Percentiles rank a stretch among this genome's conserved stretches.
Evolutionary conservation across 2,329 filamentous ascomycete species (phyloP).

Genomic region (Trichoderma lentiforme): DNA sequence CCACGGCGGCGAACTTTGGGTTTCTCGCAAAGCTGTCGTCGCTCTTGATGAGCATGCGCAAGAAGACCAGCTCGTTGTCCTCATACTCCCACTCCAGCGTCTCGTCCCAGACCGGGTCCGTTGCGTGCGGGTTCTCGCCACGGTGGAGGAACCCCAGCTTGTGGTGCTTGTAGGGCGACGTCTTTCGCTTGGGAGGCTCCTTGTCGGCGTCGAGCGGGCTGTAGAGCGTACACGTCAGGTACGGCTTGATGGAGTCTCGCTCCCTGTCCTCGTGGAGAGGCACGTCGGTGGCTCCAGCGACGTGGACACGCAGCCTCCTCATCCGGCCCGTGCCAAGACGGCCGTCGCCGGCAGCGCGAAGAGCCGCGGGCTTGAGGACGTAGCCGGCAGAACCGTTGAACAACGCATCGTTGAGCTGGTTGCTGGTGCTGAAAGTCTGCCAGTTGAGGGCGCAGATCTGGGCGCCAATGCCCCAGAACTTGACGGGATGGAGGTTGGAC

Average conservation of each 20-base stretch:
- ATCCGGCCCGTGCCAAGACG: conserved; percentile 43
- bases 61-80: conserved; percentile 62
- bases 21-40: conserved; percentile 62
- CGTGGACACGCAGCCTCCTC: conserved; percentile 53
- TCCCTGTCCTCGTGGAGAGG: conserved; percentile 51
- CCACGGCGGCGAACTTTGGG: conserved; percentile 58
- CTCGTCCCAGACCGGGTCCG: conserved; percentile 65
- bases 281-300: conserved; percentile 61
- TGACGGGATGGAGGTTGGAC: conserved; percentile 58
- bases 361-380: conserved; percentile 59
- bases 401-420: conserved; percentile 66
- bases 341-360: conserved; percentile 55
- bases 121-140: conserved; percentile 55
- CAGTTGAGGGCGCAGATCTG: conserved; percentile 69
- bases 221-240: conserved; percentile 62
- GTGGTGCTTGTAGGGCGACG: conserved; percentile 57
- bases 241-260: conserved; percentile 56
- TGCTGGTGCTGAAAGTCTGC: conserved; percentile 63
- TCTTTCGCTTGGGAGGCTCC: conserved; percentile 46
- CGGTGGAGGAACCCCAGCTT: conserved; percentile 53
- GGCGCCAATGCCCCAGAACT: conserved; percentile 64
- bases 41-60: conserved; percentile 64
- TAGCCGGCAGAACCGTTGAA: conserved; percentile 64
- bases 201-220: conserved; percentile 41
- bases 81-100: conserved; percentile 65